phyloP scores from a whole-genome alignment of 2,329 filamentous ascomycete genomes.

The Phialophora chinensis region DNA sequence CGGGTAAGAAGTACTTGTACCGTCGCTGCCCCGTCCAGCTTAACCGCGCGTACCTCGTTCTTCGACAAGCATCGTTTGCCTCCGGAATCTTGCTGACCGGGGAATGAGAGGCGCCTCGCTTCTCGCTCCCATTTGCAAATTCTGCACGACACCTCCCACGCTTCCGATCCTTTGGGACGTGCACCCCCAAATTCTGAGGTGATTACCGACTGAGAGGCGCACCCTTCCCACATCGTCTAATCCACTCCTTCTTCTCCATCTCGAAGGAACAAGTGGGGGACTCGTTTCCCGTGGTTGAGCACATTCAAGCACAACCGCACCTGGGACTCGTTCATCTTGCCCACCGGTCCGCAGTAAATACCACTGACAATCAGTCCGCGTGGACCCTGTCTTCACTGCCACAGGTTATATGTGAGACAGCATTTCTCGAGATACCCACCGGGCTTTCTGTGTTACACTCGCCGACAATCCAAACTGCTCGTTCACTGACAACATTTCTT shows the following conservation, averaged over 20 bases:
- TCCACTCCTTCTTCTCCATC: slow-evolving; percentile 9
- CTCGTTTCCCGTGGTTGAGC: slow-evolving; percentile 1
- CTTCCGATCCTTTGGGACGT: background rate
- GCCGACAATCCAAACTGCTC: background rate
- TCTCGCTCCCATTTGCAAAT: background rate
- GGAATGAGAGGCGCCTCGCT: slow-evolving; percentile 2
- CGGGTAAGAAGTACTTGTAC: background rate
- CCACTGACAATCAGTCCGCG: background rate
- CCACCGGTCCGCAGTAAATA: slow-evolving; percentile 1
- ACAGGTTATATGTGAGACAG: slow-evolving; percentile 8
- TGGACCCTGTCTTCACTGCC: background rate
- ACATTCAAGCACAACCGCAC: background rate
- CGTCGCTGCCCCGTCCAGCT: background rate
- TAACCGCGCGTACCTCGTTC: background rate
- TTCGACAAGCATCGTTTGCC: background rate
- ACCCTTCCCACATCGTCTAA: background rate
- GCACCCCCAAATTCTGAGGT: background rate
- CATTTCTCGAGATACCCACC: background rate
- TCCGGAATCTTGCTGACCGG: background rate
- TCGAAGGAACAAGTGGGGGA: slow-evolving; percentile 11
- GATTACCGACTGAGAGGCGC: slow-evolving; percentile 9
- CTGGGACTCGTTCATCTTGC: background rate
- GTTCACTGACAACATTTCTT: slow-evolving; percentile 1
- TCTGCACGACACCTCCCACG: slow-evolving; percentile 11
- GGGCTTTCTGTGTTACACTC: background rate